Conservation (phyloP, 352 stramenopile species). For the Plasmopara viticola region DNA sequence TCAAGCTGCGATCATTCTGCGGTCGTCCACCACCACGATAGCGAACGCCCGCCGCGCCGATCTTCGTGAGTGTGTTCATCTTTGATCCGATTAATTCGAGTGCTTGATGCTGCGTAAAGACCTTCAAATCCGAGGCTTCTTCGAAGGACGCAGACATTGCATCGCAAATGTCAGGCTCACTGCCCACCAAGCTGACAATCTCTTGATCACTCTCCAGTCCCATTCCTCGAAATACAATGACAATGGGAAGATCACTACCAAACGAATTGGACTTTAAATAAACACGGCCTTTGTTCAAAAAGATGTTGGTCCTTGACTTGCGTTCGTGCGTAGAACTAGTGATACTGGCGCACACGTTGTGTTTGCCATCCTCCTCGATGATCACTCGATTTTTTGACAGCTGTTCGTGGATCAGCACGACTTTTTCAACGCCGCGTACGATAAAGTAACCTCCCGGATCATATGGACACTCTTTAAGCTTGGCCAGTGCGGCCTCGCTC, state of each 20-base stretch:
- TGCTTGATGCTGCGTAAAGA: constrained; percentile 94
- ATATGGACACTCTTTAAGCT: constrained; percentile 98
- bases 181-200: constrained; percentile 95
- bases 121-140: constrained; percentile 91
- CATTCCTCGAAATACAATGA: constrained; percentile 97
- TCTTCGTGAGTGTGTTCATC: constrained; percentile 83
- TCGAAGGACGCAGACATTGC: constrained; percentile 94
- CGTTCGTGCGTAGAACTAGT: constrained; percentile 98
- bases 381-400: constrained; percentile 99
- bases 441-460: constrained; percentile 99
- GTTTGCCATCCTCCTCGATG: constrained; percentile 94
- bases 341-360: constrained; percentile 91
- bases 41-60: constrained; percentile 35
- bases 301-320: constrained; percentile 96
- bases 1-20: constrained; percentile 53
- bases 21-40: constrained; percentile 28
- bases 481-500: constrained; percentile 90
- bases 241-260: constrained; percentile 95
- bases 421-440: constrained; percentile 97
- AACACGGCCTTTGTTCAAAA: constrained; percentile 94
- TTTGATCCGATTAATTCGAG: constrained; percentile 96
- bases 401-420: constrained; percentile 99
- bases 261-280: constrained; percentile 99
- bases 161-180: constrained; percentile 92
- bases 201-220: constrained; percentile 98